A percentile compares a stretch with the other conserved stretches of the same genome.
Evolutionary conservation across 306 rosid genomes (phyloP).

Genomic region (Quercus suber): DNA sequence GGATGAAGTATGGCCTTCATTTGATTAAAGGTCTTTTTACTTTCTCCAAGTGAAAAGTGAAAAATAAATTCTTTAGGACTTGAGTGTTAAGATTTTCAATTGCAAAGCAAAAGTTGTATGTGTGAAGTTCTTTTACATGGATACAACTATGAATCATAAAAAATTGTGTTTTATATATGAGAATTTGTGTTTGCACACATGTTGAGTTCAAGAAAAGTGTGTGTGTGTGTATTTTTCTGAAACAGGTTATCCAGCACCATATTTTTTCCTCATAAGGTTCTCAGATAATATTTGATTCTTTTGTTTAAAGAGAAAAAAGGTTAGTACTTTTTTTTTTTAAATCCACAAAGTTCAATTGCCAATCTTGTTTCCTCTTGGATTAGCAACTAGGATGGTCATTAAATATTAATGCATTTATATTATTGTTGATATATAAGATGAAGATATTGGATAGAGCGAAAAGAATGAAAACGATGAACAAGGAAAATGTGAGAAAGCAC

Average conservation of each 20-base stretch:
- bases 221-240: constrained; percentile 16
- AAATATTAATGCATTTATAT: no score
- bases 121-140: not conserved
- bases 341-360: no score
- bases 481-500: no score
- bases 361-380: no score
- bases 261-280: constrained; percentile 86
- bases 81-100: not conserved
- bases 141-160: not conserved
- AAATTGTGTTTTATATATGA: not conserved
- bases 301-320: constrained; percentile 46
- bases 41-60: no score
- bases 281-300: constrained; percentile 87
- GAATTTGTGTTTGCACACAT: not conserved
- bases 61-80: not conserved
- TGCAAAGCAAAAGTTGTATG: not conserved
- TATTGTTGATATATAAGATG: no score
- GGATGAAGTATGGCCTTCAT: constrained; percentile 61
- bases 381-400: no score
- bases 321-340: no score
- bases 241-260: constrained; percentile 93
- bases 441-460: no score
- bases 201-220: not conserved
- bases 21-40: not conserved
- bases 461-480: no score